Evolutionary conservation across 805 yeast genomes (phyloP).

Genomic region (Metschnikowia lunata): DNA sequence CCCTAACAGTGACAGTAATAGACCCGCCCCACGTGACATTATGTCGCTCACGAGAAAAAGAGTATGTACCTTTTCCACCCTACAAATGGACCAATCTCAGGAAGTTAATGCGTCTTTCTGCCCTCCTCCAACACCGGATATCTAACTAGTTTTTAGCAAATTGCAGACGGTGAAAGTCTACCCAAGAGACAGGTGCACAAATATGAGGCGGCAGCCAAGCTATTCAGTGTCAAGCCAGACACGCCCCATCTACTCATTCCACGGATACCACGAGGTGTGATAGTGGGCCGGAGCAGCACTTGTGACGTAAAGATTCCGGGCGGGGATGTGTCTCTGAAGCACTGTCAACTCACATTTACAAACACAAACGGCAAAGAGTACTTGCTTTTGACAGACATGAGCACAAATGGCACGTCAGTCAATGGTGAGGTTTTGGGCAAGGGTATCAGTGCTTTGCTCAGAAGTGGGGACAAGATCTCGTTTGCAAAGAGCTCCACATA

Average conservation of each 20-base stretch:
- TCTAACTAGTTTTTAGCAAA: slow-evolving; percentile 8
- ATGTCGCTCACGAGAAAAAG: slow-evolving; percentile 26
- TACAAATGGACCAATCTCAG: slow-evolving; percentile 7
- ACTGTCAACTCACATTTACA: slow-evolving; percentile 50
- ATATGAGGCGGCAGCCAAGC: slow-evolving; percentile 21
- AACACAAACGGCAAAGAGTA: slow-evolving; percentile 29
- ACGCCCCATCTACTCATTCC: slow-evolving; percentile 23
- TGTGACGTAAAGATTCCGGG: slow-evolving; percentile 55
- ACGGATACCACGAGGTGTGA: slow-evolving; percentile 22
- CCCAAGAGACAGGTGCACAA: slow-evolving; percentile 18
- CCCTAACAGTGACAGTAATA: too few relatives aligned
- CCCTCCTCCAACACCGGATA: not conserved
- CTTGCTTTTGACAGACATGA: slow-evolving; percentile 50
- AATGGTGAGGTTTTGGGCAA: slow-evolving; percentile 53
- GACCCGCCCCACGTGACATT: not conserved
- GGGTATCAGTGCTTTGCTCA: slow-evolving; percentile 45
- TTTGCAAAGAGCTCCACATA: slow-evolving; percentile 51
- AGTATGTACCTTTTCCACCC: slow-evolving; percentile 19
- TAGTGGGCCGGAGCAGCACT: slow-evolving; percentile 54
- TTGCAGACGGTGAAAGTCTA: slow-evolving; percentile 8
- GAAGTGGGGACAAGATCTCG: slow-evolving; percentile 59
- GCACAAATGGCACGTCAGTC: slow-evolving; percentile 64
- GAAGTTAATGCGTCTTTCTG: not conserved
- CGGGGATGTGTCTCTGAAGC: slow-evolving; percentile 61
- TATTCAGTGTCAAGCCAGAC: slow-evolving; percentile 19